Evolutionary conservation across 2,329 filamentous ascomycete genomes (phyloP), one percentile per base, ranked within the genome.

Genomic region (Hymenoscyphus linearis): DNA sequence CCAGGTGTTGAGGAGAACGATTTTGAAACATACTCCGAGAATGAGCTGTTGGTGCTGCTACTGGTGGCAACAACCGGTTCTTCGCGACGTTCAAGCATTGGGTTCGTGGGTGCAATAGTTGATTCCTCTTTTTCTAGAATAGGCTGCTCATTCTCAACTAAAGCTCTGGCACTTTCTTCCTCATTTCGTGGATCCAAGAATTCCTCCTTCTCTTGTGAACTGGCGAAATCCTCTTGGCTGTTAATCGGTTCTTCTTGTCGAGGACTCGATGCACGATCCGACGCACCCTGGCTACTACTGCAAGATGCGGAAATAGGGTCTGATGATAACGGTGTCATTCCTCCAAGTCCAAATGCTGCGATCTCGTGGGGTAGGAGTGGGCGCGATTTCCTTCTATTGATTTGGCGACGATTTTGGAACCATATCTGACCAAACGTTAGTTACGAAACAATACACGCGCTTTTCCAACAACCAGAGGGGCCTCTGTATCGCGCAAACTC

Each of bases 321-420:
- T 37, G 71, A 71, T 12, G 70, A 73, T n/a, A 71, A 58, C 26
- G 67, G 61, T 37, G 66, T 62, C 63, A 72, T 70, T 53, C 65
- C 68, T 54, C 83, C 78, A 71, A 82, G 80, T 70, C 82, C 76
- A 68, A 86, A 76, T 62, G 83, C 82, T 65, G 82, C 85, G 59
- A 93, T 82, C 73, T 95, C 91, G 74, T 92, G 86, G 10, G 88
- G 84, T 31, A 90, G 85, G 40, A 96, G 81, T 54, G 93, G 92
- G 68, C 90, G 88, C 60, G 91, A 91, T 78, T 93, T 96, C 67
- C 93, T 85, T 69, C 93, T 85, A 74, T 96, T 91, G 75, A 96
- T 96, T 75, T 98, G 93, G 67, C 93, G 85, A 71, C 92, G 86
- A 72, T 97, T 97, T 72, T 97, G 93, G 77, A 97, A 97, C 93